A percentile compares a stretch with the other conserved stretches of the same genome.
Evolutionary conservation across 306 rosid species (phyloP).

Genomic region (Prunus padus): DNA sequence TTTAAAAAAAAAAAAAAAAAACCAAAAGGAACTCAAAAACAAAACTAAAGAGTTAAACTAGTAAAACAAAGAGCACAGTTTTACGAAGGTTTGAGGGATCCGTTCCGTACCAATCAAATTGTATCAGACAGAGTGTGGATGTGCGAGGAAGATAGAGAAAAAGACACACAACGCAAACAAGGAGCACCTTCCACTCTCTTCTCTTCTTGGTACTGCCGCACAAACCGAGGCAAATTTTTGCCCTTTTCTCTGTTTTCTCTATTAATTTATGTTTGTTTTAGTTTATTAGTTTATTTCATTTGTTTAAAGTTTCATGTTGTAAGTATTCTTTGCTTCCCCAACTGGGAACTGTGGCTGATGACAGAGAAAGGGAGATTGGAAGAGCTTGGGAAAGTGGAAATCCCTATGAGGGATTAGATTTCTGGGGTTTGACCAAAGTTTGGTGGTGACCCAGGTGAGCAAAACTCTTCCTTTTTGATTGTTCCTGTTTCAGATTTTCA

Average conservation of each 20-base stretch:
- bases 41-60: background rate
- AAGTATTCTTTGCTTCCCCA: conserved; percentile 37
- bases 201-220: conserved; percentile 18
- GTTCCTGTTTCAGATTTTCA: background rate
- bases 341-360: conserved; percentile 24
- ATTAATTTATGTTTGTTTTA: background rate
- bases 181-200: conserved; percentile 26
- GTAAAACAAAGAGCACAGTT: background rate
- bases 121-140: background rate
- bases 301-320: background rate
- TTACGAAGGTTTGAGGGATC: background rate
- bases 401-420: conserved; percentile 22
- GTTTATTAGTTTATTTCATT: background rate
- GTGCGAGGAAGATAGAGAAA: background rate
- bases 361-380: conserved; percentile 1
- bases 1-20: background rate
- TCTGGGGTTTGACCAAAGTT: conserved; percentile 33
- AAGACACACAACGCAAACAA: conserved; percentile 8
- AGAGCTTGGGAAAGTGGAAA: conserved; percentile 29
- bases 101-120: conserved; percentile 15
- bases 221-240: conserved; percentile 16
- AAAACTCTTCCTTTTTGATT: background rate
- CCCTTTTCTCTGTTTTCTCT: background rate
- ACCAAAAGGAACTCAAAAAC: background rate
- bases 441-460: conserved; percentile 40